Evolutionary conservation across 2,329 filamentous ascomycete genomes (phyloP).

Genomic region (Fusarium citri): DNA sequence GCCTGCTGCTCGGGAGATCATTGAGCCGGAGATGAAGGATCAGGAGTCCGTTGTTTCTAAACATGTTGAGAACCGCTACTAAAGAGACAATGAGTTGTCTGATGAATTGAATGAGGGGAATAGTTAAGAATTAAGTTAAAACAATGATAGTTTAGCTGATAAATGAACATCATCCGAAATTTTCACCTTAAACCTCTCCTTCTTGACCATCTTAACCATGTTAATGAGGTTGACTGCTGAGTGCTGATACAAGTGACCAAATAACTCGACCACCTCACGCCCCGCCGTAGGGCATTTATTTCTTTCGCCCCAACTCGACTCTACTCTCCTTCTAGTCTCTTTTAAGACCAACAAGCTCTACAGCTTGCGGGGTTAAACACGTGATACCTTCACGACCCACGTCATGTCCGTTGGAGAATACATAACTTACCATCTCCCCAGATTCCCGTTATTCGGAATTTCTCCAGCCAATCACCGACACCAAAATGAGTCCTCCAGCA

Average conservation of each 20-base stretch:
- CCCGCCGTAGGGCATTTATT: too few species aligned
- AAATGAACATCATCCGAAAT: background rate
- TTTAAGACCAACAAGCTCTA: background rate
- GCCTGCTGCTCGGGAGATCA: slow-evolving; percentile 9
- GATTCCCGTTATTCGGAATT: background rate
- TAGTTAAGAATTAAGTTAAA: too few species aligned
- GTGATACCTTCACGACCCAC: background rate
- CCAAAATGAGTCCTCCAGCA: background rate
- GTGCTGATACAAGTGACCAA: background rate
- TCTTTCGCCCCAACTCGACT: background rate
- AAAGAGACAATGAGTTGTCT: fast-evolving
- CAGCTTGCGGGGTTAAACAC: background rate
- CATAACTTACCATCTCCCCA: background rate
- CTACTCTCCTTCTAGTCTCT: background rate
- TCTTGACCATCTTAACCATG: too few species aligned
- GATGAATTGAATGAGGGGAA: too few species aligned
- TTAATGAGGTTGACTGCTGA: too few species aligned
- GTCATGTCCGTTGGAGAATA: background rate
- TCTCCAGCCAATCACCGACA: fast-evolving
- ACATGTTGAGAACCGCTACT: slow-evolving; percentile 8
- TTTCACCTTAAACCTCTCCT: too few species aligned
- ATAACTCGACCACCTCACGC: background rate
- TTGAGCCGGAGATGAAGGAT: slow-evolving; percentile 26
- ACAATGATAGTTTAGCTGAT: fast-evolving
- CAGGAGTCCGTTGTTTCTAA: slow-evolving; percentile 16